phyloP scores from a whole-genome alignment of 306 rosid species.

The Medicago ruthenica region DNA sequence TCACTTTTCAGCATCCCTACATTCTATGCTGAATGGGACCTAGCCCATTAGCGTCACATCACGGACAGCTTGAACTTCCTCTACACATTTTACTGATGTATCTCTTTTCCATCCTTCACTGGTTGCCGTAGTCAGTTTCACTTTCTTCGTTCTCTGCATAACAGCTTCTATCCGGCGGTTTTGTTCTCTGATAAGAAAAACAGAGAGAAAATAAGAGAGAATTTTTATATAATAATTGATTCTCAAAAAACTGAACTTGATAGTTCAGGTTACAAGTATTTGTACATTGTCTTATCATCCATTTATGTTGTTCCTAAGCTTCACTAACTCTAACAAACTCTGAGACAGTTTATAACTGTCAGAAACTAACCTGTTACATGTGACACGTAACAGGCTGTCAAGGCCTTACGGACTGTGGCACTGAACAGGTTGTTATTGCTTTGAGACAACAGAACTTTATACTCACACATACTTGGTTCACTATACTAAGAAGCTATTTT shows the following conservation, averaged over 20 bases:
- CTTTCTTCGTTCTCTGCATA: background rate
- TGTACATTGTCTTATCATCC: background rate
- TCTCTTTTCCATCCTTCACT: background rate
- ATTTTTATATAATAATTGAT: background rate
- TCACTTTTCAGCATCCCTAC: background rate
- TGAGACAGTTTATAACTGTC: background rate
- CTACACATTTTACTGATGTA: background rate
- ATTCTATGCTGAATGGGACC: background rate
- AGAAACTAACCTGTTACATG: background rate
- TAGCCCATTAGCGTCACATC: background rate
- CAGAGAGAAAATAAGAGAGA: background rate
- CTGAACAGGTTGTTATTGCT: background rate
- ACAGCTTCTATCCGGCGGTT: background rate
- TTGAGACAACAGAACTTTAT: background rate
- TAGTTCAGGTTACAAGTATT: background rate
- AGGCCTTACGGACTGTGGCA: background rate
- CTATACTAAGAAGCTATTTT: too few species aligned
- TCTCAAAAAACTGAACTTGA: background rate
- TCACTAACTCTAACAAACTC: background rate
- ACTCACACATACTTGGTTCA: conserved; percentile 9
- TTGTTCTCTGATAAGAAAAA: background rate
- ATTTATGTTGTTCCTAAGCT: background rate
- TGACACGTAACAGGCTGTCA: background rate
- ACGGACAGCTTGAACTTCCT: background rate
- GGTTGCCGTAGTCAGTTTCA: background rate